Base-by-base conservation (phyloP, 257 asterid species). In the Fraxinus quadrangulata region DNA sequence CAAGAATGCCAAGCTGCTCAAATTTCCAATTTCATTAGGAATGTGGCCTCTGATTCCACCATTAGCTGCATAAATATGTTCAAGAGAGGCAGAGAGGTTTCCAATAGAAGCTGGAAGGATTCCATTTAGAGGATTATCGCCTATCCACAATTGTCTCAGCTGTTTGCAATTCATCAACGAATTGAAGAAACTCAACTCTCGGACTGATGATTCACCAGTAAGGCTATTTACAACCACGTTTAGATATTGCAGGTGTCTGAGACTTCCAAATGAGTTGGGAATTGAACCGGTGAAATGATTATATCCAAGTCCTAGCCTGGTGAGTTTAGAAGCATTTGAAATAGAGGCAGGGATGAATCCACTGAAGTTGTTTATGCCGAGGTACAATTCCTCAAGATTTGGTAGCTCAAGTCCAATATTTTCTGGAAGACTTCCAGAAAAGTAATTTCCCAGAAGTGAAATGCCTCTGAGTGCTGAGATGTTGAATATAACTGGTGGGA, bases 151-250 rank as follows among this genome's bases (percentile, higher is more conserved):
- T 4, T 11, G 3, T 34, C 66, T 59, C 24, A 86, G 75, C 21
- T 67, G 31, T 59, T 69, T 76, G 67, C 89, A 83, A 2, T 81
- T 86, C 40, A 84, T 63, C 80, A 86, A 79, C 30, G 87, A 80
- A 33, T 66, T 47, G n/a, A 83, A 12, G 54, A 81, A 81, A 68
- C 72, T 81, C 86, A 79, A 54, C 6, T 78, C 85, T 9, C 72
- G 1, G 7, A 30, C 24, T 34, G 54, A 33, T 17, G 45, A 76
- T 49, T 82, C 67, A 9, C 61, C 10, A 37, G 10, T n/a, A 76
- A 36, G 10, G 59, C 16, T 16, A 77, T 73, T 12, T 70, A 28
- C 61, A 16, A 34, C 71, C 68, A 79, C 59, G 71, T 59, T 24
- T 77, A 80, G 71, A 40, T 47, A 2, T 47, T 71, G 69, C 7